Conservation (phyloP, 345 rosid species). For the Eutrema yunnanense region DNA sequence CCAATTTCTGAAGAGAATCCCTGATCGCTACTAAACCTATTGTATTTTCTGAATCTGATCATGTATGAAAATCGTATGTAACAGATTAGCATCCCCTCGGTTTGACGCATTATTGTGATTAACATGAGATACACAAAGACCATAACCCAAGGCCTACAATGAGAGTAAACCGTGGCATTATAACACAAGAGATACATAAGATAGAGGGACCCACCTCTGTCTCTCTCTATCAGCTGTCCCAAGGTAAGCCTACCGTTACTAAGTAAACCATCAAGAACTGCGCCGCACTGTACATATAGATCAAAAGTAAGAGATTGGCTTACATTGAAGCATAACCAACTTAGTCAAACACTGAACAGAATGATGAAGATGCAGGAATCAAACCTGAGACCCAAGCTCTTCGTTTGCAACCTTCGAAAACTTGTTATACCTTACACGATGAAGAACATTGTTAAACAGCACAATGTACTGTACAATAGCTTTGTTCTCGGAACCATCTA, state of each 20-base stretch:
- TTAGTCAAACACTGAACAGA: background rate
- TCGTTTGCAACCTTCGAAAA: constrained; percentile 45
- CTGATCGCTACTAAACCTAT: constrained; percentile 34
- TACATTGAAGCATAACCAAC: background rate
- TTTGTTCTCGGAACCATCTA: constrained; percentile 49
- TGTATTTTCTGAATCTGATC: constrained; percentile 30
- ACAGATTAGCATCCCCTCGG: background rate
- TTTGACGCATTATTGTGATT: background rate
- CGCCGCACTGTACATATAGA: constrained; percentile 48
- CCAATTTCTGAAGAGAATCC: constrained; percentile 47
- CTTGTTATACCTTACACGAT: constrained; percentile 67
- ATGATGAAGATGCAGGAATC: constrained; percentile 7
- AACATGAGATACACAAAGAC: background rate
- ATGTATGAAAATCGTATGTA: background rate
- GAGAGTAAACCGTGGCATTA: background rate
- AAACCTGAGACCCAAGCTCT: constrained; percentile 53
- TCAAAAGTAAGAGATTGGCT: background rate
- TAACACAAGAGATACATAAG: background rate
- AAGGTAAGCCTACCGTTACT: constrained; percentile 78
- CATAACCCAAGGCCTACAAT: background rate
- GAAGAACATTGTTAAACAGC: constrained; percentile 58
- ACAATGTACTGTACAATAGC: constrained; percentile 46
- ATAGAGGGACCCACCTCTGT: constrained; percentile 39
- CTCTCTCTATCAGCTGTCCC: constrained; percentile 65
- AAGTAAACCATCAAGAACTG: constrained; percentile 65